Conservation (phyloP, 352 stramenopile species). For the Phytophthora multivora region DNA sequence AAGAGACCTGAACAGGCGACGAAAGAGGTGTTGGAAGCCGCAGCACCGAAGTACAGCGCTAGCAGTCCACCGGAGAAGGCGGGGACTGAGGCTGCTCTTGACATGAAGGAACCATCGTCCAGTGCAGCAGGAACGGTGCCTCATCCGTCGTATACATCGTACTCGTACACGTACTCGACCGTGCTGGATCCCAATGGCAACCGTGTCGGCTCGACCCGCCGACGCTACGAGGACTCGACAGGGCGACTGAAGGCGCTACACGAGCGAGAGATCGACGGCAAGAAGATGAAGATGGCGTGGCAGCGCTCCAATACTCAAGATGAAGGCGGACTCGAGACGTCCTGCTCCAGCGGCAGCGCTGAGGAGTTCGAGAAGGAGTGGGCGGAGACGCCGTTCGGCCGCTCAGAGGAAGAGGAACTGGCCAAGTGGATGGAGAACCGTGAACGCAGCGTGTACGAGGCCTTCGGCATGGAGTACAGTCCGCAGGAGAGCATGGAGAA, state of each 20-base stretch:
- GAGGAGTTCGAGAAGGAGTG: slow-evolving; percentile 75
- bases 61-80: slow-evolving; percentile 10
- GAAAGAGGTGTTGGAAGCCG: slow-evolving; percentile 19
- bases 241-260: slow-evolving; percentile 72
- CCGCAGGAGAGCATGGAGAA: slow-evolving; percentile 23
- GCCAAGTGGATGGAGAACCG: slow-evolving; percentile 30
- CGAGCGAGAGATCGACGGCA: slow-evolving; percentile 68
- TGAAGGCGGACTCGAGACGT: slow-evolving; percentile 57
- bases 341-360: slow-evolving; percentile 35
- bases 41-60: slow-evolving; percentile 6
- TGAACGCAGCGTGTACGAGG: slow-evolving; percentile 33
- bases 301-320: slow-evolving; percentile 49
- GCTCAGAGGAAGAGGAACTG: slow-evolving; percentile 47
- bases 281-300: slow-evolving; percentile 67
- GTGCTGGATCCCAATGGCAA: slow-evolving; percentile 65
- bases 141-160: slow-evolving; percentile 50
- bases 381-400: slow-evolving; percentile 64
- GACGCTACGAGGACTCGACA: slow-evolving; percentile 79
- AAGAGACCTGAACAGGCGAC: slow-evolving; percentile 24
- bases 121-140: slow-evolving; percentile 15
- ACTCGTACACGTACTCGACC: slow-evolving; percentile 69
- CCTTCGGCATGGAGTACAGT: slow-evolving; percentile 49
- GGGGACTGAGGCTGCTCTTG: slow-evolving; percentile 16
- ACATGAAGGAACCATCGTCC: slow-evolving; percentile 24
- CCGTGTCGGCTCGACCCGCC: slow-evolving; percentile 54